Percentiles rank a stretch among this genome's conserved stretches.
Evolutionary conservation across 768 basidiomycete genomes (phyloP).

Genomic region (Rhodotorula diobovata): DNA sequence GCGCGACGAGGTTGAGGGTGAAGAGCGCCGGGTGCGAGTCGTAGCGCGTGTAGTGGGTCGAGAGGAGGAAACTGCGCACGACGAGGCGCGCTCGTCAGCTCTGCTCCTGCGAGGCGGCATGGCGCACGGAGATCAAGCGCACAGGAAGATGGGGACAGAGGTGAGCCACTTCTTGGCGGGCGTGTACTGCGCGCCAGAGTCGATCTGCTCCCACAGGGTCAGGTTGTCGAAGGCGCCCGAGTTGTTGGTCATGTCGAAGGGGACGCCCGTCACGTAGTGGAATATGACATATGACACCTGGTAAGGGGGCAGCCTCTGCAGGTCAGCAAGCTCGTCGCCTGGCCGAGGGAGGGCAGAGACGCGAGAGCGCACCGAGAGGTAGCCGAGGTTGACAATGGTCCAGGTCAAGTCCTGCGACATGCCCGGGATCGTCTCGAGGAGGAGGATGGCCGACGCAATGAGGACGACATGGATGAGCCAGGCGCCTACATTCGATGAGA

Average conservation of each 20-base stretch:
- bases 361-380: conserved; percentile 69
- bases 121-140: conserved; percentile 42
- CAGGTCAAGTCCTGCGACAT: conserved; percentile 92
- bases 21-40: conserved; percentile 75
- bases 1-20: conserved; percentile 76
- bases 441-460: conserved; percentile 80
- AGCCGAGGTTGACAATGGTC: conserved; percentile 86
- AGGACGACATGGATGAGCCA: conserved; percentile 97
- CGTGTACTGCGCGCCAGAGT: conserved; percentile 96
- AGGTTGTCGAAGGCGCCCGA: conserved; percentile 95
- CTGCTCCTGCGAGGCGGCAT: too few relatives aligned
- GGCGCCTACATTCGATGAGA: conserved; percentile 59
- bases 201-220: conserved; percentile 99
- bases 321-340: not conserved
- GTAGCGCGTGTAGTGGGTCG: conserved; percentile 97
- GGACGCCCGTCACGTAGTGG: conserved; percentile 95
- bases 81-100: conserved; percentile 5
- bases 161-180: conserved; percentile 97
- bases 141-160: conserved; percentile 83
- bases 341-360: not conserved
- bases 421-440: conserved; percentile 88
- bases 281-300: conserved; percentile 98
- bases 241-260: conserved; percentile 80
- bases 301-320: not conserved
- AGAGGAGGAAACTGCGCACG: conserved; percentile 73